Percentiles rank a stretch among this genome's conserved stretches.
Conservation (phyloP, 1,284 basidiomycete species). For the Ustilago shanxiensis region DNA sequence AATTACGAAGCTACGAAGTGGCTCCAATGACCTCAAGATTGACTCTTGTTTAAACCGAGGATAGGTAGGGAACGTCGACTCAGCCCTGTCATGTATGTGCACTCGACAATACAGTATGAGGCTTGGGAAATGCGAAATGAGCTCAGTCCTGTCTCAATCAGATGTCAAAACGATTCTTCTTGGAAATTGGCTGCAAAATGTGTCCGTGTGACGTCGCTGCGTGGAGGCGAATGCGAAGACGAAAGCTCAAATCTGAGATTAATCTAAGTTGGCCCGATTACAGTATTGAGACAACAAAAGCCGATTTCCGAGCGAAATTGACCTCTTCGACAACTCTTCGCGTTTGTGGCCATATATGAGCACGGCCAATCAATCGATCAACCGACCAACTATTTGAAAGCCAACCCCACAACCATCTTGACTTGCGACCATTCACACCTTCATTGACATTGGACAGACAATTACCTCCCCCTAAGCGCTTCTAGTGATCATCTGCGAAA, state of each 20-base stretch:
- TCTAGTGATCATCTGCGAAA: too few relatives aligned
- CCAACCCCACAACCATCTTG: slow-evolving; percentile 4
- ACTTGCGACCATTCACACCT: background rate
- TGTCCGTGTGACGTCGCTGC: slow-evolving; percentile 7
- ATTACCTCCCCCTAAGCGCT: too few relatives aligned
- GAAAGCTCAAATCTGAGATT: background rate
- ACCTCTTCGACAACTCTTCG: too few relatives aligned
- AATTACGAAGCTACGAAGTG: too few relatives aligned
- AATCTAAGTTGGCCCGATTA: background rate
- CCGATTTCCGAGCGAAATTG: background rate
- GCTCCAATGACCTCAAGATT: background rate
- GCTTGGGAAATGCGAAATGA: background rate
- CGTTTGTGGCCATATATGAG: background rate
- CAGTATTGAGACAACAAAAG: too few relatives aligned
- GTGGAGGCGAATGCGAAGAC: background rate
- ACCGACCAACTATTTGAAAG: too few relatives aligned
- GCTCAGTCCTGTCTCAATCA: background rate
- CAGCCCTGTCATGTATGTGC: slow-evolving; percentile 1
- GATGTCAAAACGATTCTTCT: too few relatives aligned
- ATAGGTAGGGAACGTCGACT: background rate
- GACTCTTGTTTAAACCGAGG: background rate
- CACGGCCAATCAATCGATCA: too few relatives aligned
- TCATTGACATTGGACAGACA: too few relatives aligned
- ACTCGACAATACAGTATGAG: background rate
- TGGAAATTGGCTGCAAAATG: background rate